Base-by-base conservation (phyloP, 208 protist species). In the Angomonas deanei region DNA sequence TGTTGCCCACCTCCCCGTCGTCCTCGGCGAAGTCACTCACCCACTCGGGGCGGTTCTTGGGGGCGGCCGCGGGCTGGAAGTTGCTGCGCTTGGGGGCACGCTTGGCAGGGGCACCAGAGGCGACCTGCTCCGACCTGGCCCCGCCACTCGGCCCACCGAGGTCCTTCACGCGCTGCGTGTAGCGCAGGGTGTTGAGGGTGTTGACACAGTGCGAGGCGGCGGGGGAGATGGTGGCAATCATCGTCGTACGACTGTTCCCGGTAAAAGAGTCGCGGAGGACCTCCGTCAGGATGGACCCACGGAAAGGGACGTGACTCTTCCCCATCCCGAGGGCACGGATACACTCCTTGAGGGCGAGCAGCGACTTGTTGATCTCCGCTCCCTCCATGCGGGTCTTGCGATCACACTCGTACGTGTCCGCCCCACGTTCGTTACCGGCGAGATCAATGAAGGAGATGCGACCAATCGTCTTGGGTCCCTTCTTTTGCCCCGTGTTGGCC, bases 371-470 rank as follows among this genome's bases (percentile, higher is more conserved):
- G 78, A 99, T 99, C 60, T 99, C 96, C n/a, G 98, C 96, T 0
- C 97, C 96, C 69, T 98, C 96, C 80, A 98, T 96, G 50, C 97
- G 89, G 13, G 96, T 99, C 56, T 96, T 92, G 38, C 93, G 80
- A 67, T 98, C 94, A 61, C 80, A 94, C 68, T 98, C 79, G 47
- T 80, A 88, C 0, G 97, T 99, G 72, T 99, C 98, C 10, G 93
- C 91, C 26, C 90, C 97, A 34, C 98, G 82, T 78, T 99, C 98
- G 66, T 90, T 98, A 26, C 98, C 98, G 33, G 98, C 98, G 11
- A 99, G 75, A 74, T 99, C 98, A 72, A 99, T 99, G 73, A 99
- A 98, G 23, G 92, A 98, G 48, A 99, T 97, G 68, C 97, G 95
- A 27, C 97, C 97, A 61, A 96, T 78, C 6, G 70, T 82, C 68